Conservation (phyloP, 257 asterid genomes). For the Fraxinus pennsylvanica region DNA sequence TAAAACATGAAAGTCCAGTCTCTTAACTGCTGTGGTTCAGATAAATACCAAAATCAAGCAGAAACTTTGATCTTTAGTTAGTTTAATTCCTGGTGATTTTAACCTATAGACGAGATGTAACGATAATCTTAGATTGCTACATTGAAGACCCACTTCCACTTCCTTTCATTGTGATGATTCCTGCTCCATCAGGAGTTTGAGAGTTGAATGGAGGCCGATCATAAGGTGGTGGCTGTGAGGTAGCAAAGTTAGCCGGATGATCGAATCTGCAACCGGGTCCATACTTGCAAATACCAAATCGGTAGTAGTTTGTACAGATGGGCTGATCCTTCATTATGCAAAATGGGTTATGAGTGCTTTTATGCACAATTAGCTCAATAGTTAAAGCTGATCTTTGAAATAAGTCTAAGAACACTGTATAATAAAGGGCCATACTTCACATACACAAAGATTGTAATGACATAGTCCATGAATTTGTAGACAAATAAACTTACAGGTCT, state of each 20-base stretch:
- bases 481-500: conserved; percentile 76
- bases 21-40: neutral
- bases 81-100: neutral
- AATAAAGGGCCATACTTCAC: neutral
- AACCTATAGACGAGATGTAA: neutral
- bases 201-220: conserved; percentile 37
- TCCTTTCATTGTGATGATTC: conserved; percentile 35
- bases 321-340: conserved; percentile 65
- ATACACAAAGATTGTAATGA: neutral
- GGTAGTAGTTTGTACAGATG: conserved; percentile 70
- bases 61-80: neutral
- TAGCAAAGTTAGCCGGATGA: conserved; percentile 63
- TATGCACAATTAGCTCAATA: neutral
- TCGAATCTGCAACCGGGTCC: conserved; percentile 88
- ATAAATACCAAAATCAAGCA: conserved; percentile 6
- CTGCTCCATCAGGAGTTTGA: conserved; percentile 32
- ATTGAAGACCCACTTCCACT: conserved; percentile 43
- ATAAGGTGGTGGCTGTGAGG: conserved; percentile 20
- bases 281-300: conserved; percentile 88
- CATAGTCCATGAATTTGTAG: neutral
- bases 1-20: conserved; percentile 5
- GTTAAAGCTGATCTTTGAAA: neutral
- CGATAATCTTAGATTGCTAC: neutral
- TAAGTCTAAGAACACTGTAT: neutral
- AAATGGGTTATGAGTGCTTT: neutral